Conservation (phyloP, 768 basidiomycete genomes). For the Serendipita sp. region DNA sequence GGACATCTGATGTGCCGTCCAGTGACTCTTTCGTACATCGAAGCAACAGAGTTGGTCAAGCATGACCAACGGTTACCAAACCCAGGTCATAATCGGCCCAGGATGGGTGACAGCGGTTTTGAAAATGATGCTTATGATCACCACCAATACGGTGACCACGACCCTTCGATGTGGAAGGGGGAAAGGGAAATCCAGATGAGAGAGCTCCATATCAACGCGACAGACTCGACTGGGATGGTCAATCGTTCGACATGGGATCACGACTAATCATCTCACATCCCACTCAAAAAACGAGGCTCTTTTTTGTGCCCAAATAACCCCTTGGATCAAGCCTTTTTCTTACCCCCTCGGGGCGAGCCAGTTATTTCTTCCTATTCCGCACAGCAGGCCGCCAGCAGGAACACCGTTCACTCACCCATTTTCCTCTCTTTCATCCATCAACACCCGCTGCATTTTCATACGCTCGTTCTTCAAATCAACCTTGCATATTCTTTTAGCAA, state of each 20-base stretch:
- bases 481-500: no score
- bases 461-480: no score
- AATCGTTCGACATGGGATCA: slow-evolving; percentile 4
- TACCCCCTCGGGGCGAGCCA: no score
- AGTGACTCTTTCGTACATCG: slow-evolving; percentile 64
- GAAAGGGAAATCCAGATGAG: neutral
- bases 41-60: slow-evolving; percentile 40
- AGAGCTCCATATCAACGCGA: neutral
- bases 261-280: neutral
- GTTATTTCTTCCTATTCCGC: no score
- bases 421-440: no score
- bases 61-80: slow-evolving; percentile 64
- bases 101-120: neutral
- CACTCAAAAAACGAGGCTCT: neutral
- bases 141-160: neutral
- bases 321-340: no score
- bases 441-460: no score
- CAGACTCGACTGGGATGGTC: neutral
- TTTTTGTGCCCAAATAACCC: no score
- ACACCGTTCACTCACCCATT: no score
- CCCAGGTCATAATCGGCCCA: slow-evolving; percentile 37
- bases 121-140: neutral
- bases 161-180: slow-evolving; percentile 3
- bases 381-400: no score
- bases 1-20: slow-evolving; percentile 68